Conservation (phyloP, 805 yeast species). For the Suhomyces canberraensis region DNA sequence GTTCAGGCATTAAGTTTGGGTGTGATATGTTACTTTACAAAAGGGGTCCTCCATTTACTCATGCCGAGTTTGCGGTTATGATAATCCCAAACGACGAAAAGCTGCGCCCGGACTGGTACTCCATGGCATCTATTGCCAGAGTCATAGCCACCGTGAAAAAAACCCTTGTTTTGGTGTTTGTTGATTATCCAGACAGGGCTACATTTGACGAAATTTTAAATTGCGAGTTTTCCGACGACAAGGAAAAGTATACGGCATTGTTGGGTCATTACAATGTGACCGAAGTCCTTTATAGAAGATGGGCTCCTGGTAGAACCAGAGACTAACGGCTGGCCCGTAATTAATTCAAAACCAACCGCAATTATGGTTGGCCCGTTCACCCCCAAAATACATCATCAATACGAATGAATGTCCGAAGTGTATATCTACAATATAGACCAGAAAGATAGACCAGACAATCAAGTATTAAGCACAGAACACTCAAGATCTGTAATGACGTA, state of each 20-base stretch:
- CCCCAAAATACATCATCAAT: too few relatives aligned
- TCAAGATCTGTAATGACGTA: too few relatives aligned
- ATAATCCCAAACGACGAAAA: slow-evolving; percentile 41
- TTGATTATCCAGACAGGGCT: slow-evolving; percentile 49
- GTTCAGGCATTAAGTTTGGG: slow-evolving; percentile 90
- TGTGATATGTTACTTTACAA: slow-evolving; percentile 79
- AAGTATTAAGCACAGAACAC: too few relatives aligned
- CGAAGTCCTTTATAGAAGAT: slow-evolving; percentile 71
- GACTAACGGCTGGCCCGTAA: slow-evolving; percentile 42
- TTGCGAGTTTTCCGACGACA: slow-evolving; percentile 13
- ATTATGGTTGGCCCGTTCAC: too few relatives aligned
- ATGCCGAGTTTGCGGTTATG: slow-evolving; percentile 79
- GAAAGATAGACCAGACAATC: too few relatives aligned
- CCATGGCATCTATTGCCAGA: slow-evolving; percentile 61
- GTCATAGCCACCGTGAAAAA: slow-evolving; percentile 88
- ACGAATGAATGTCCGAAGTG: too few relatives aligned
- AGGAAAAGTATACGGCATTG: slow-evolving; percentile 22
- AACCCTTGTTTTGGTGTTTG: slow-evolving; percentile 65
- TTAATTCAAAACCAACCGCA: not conserved
- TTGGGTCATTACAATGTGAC: slow-evolving; percentile 49
- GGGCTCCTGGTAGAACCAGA: slow-evolving; percentile 83
- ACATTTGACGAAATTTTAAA: slow-evolving; percentile 22
- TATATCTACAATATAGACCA: too few relatives aligned
- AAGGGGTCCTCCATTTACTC: slow-evolving; percentile 93
- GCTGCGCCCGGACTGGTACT: slow-evolving; percentile 50